Evolutionary conservation across 805 yeast species (phyloP).

Genomic region (Kodamaea hsintzibuensis): DNA sequence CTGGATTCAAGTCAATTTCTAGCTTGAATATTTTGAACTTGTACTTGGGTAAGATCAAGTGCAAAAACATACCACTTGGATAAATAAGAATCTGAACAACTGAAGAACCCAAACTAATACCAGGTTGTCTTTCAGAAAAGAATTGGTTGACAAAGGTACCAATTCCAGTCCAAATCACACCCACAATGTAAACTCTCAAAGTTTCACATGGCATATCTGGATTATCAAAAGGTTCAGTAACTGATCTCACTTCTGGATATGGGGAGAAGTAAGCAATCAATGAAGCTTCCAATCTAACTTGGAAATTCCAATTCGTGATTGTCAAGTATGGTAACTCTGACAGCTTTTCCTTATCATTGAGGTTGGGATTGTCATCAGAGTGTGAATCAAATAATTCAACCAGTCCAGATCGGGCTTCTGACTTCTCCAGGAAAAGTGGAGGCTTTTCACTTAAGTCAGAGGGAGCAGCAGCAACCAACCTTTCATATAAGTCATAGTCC

Average conservation of each 20-base stretch:
- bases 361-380: not conserved
- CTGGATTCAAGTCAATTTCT: conserved; percentile 52
- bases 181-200: conserved; percentile 54
- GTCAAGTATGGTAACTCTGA: not conserved
- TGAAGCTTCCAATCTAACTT: conserved; percentile 42
- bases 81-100: conserved; percentile 49
- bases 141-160: conserved; percentile 58
- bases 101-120: conserved; percentile 43
- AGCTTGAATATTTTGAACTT: conserved; percentile 27
- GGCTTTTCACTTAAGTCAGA: not conserved
- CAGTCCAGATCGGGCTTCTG: not conserved
- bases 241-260: conserved; percentile 65
- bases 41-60: conserved; percentile 37
- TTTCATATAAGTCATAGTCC: conserved; percentile 34
- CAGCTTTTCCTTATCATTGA: not conserved
- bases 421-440: not conserved
- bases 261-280: conserved; percentile 49
- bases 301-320: conserved; percentile 28
- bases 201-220: conserved; percentile 50
- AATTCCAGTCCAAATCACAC: conserved; percentile 51
- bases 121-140: conserved; percentile 54
- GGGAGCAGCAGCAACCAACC: conserved; percentile 13
- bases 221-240: conserved; percentile 59
- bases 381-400: not conserved
- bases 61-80: conserved; percentile 43